Evolutionary conservation across 805 yeast species (phyloP).

Genomic region (Zygosaccharomyces pseudorouxii): DNA sequence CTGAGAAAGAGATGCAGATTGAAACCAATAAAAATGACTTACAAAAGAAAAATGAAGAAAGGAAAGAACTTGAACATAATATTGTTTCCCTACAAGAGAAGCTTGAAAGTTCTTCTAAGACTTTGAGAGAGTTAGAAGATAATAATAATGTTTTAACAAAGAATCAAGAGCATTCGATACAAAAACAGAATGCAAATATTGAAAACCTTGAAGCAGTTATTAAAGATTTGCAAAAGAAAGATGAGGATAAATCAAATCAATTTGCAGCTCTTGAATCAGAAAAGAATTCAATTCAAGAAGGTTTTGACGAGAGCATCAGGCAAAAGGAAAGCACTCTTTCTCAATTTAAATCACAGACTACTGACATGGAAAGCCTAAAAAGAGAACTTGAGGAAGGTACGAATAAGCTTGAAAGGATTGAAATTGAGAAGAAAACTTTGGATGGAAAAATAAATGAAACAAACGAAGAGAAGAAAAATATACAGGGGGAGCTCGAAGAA

Average conservation of each 20-base stretch:
- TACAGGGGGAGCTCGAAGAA: background rate
- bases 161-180: background rate
- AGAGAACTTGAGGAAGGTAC: background rate
- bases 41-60: background rate
- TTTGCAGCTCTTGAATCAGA: background rate
- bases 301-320: background rate
- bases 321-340: slow-evolving; percentile 1
- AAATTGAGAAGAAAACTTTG: slow-evolving; percentile 5
- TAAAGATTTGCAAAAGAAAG: background rate
- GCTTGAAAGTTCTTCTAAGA: slow-evolving; percentile 7
- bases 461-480: background rate
- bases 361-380: background rate
- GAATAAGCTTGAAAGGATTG: slow-evolving; percentile 1
- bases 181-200: slow-evolving; percentile 5
- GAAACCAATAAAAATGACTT: background rate
- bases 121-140: background rate
- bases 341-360: background rate
- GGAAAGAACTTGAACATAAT: background rate
- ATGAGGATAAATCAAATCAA: background rate
- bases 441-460: background rate
- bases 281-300: background rate
- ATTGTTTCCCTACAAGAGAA: slow-evolving; percentile 3
- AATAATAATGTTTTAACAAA: background rate
- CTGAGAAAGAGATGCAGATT: background rate
- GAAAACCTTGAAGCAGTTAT: slow-evolving; percentile 1